A percentile compares a stretch with the other conserved stretches of the same genome.
Evolutionary conservation across 2,329 filamentous ascomycete species (phyloP).

Genomic region (Dactylonectria macrodidyma): DNA sequence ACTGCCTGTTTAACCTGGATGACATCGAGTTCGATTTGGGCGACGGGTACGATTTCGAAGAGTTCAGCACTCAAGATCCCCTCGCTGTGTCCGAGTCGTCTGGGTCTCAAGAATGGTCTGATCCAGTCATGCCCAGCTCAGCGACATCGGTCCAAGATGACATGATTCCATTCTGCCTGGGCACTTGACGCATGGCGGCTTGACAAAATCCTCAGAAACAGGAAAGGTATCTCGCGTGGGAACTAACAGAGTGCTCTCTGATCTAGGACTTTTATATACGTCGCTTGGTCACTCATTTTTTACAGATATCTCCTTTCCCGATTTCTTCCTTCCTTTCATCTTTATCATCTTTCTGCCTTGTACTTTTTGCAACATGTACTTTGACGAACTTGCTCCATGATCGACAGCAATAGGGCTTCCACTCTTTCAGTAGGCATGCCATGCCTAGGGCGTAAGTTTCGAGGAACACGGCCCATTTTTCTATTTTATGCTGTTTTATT

Average conservation of each 20-base stretch:
- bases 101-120: conserved; percentile 6
- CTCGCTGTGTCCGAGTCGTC: conserved; percentile 5
- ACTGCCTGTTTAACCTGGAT: conserved; percentile 1
- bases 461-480: not conserved
- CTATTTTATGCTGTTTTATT: not conserved
- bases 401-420: not conserved
- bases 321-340: not conserved
- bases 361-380: not conserved
- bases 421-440: not conserved
- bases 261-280: not conserved
- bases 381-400: not conserved
- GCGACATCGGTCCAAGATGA: conserved; percentile 25
- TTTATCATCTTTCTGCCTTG: not conserved
- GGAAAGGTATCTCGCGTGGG: not conserved
- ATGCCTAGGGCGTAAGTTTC: not conserved
- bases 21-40: not conserved
- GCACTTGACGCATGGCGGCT: not conserved
- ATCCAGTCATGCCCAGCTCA: conserved; percentile 15
- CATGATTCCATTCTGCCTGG: not conserved
- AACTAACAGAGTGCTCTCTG: not conserved
- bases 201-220: not conserved
- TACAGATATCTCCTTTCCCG: not conserved
- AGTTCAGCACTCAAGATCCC: not conserved
- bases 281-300: not conserved
- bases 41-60: conserved; percentile 21